Conservation (phyloP, 1,284 basidiomycete species). For the Singerocomus inundabilis region DNA sequence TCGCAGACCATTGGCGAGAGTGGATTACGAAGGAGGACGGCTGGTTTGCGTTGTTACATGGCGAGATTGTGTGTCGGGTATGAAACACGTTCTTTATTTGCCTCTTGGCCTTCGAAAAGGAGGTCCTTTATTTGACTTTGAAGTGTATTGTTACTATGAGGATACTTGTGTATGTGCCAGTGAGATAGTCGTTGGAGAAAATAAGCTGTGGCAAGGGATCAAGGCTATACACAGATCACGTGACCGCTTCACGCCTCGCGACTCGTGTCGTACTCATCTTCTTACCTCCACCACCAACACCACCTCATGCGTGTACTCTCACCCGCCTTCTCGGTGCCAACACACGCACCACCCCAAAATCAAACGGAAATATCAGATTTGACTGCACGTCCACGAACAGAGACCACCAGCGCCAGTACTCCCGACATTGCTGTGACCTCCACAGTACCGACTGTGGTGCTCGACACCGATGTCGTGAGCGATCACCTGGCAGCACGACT, state of each 20-base stretch:
- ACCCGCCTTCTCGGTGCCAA: neutral
- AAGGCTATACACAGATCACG: slow-evolving; percentile 3
- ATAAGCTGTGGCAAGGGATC: too few relatives aligned
- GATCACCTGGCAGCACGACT: slow-evolving; percentile 60
- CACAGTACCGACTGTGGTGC: slow-evolving; percentile 42
- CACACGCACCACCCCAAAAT: neutral
- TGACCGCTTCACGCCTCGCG: slow-evolving; percentile 6
- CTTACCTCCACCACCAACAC: neutral
- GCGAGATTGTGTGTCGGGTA: slow-evolving; percentile 33
- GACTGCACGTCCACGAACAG: neutral
- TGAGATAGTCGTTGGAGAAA: neutral
- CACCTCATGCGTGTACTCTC: slow-evolving; percentile 24
- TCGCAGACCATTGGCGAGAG: slow-evolving; percentile 28
- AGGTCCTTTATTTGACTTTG: too few relatives aligned
- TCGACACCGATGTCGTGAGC: slow-evolving; percentile 51
- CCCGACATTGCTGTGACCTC: neutral
- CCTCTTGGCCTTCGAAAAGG: too few relatives aligned
- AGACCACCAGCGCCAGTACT: neutral
- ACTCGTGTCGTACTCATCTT: slow-evolving; percentile 1
- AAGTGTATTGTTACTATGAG: neutral
- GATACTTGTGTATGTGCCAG: neutral
- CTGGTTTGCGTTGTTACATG: slow-evolving; percentile 35
- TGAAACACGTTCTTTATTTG: too few relatives aligned
- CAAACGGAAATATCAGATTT: neutral
- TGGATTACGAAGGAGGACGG: slow-evolving; percentile 37